Evolutionary conservation across 345 rosid species (phyloP).

Genomic region (Sonneratia caseolaris): DNA sequence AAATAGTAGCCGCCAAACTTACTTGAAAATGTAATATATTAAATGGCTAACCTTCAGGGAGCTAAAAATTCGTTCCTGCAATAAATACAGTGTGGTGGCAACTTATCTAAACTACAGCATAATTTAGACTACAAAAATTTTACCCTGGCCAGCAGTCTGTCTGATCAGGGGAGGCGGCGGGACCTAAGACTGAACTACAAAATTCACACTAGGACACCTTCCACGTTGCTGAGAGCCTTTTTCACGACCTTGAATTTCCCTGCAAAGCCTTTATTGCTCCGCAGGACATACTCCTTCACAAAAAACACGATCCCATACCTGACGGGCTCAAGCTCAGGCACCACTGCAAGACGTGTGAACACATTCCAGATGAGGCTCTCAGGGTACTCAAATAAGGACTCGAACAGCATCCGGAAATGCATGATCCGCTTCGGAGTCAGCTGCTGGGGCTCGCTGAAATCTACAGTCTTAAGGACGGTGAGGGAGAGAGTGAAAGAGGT

Average conservation of each 20-base stretch:
- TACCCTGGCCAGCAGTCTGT: not conserved
- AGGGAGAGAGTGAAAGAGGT: constrained; percentile 62
- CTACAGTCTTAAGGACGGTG: constrained; percentile 55
- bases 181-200: not conserved
- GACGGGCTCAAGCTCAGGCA: constrained; percentile 58
- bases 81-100: not conserved
- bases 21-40: too few species aligned
- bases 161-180: not conserved
- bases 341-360: constrained; percentile 60
- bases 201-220: constrained; percentile 27
- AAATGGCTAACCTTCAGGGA: not conserved
- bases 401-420: constrained; percentile 80
- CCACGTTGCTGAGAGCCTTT: constrained; percentile 61
- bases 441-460: constrained; percentile 41
- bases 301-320: constrained; percentile 62
- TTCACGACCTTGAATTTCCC: constrained; percentile 54
- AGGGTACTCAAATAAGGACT: constrained; percentile 56
- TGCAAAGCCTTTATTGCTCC: constrained; percentile 24
- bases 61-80: not conserved
- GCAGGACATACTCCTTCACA: constrained; percentile 58
- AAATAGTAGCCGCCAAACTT: too few species aligned
- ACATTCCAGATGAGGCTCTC: constrained; percentile 64
- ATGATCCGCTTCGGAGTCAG: constrained; percentile 56
- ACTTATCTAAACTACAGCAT: not conserved
- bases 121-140: constrained; percentile 9